These are phyloP conservation scores for Exsudoporus floridanus DNA, from an alignment of 1,284 basidiomycete species.

Conservation along the genomic window DNA sequence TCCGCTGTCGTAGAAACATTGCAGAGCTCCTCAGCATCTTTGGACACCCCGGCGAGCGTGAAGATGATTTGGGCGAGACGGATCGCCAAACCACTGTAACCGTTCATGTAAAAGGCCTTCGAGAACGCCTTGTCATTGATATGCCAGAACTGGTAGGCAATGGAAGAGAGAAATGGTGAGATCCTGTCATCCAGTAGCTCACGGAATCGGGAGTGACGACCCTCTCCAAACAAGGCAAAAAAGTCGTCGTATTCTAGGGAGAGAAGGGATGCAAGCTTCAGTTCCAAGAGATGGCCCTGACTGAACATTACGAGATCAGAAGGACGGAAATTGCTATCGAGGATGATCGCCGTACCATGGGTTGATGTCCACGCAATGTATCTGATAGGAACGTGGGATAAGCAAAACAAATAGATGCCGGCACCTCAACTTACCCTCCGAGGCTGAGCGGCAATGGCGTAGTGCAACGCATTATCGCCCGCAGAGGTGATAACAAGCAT, in stretches of 20 bases:
- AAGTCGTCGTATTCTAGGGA: slow-evolving; percentile 67
- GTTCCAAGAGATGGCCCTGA: slow-evolving; percentile 78
- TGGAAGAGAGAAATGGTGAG: slow-evolving; percentile 72
- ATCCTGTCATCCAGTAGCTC: slow-evolving; percentile 64
- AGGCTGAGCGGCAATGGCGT: slow-evolving; percentile 68
- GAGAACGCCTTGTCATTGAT: slow-evolving; percentile 65
- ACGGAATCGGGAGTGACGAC: slow-evolving; percentile 63
- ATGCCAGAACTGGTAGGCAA: slow-evolving; percentile 78
- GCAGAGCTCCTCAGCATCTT: slow-evolving; percentile 60
- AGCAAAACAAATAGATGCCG: not conserved
- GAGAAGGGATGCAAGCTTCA: slow-evolving; percentile 73
- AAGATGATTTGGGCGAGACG: slow-evolving; percentile 67
- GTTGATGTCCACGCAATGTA: slow-evolving; percentile 78
- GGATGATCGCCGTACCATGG: slow-evolving; percentile 41
- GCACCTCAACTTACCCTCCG: slow-evolving; percentile 39
- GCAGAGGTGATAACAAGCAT: slow-evolving; percentile 79
- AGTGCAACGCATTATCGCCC: slow-evolving; percentile 82
- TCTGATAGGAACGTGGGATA: slow-evolving; percentile 34
- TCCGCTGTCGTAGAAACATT: slow-evolving; percentile 55
- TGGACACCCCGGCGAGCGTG: slow-evolving; percentile 55
- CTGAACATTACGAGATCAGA: slow-evolving; percentile 29
- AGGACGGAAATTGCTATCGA: not conserved
- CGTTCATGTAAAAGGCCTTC: slow-evolving; percentile 70
- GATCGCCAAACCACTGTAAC: slow-evolving; percentile 74
- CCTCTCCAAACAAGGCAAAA: slow-evolving; percentile 74